Percentiles rank a stretch among this genome's conserved stretches.
Conservation (phyloP, 2,329 filamentous ascomycete genomes). For the Dactylellina haptotyla region DNA sequence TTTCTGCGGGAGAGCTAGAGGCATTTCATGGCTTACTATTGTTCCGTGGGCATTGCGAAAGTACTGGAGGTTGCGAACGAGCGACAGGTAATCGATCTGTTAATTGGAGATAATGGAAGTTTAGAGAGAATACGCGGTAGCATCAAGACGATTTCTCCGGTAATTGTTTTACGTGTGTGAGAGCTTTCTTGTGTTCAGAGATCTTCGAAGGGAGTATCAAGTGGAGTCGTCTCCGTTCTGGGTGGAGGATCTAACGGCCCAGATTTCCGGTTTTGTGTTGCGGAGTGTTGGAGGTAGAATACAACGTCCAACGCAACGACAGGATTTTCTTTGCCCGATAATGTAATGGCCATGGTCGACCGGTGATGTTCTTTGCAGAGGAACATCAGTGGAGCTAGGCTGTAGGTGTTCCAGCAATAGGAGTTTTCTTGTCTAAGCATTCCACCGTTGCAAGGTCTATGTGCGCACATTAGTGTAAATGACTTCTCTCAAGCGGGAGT, state of each 20-base stretch:
- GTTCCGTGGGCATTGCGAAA: conserved; percentile 49
- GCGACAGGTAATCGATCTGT: conserved; percentile 3
- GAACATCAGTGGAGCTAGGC: no score
- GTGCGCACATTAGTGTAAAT: no score
- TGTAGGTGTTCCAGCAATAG: no score
- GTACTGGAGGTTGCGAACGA: conserved; percentile 21
- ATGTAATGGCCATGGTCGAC: no score
- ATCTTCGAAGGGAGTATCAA: neutral
- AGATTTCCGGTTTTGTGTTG: neutral
- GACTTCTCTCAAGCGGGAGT: no score
- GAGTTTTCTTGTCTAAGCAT: no score
- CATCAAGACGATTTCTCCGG: conserved; percentile 30
- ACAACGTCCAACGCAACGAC: neutral
- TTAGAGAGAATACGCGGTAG: neutral
- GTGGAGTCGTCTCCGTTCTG: neutral
- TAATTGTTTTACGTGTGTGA: neutral
- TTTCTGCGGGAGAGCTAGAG: no score
- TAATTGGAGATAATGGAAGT: neutral
- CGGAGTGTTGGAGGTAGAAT: neutral
- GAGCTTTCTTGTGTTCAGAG: neutral
- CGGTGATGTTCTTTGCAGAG: no score
- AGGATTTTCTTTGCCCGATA: no score
- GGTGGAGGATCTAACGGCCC: conserved; percentile 23
- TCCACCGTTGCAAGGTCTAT: no score
- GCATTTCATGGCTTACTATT: no score